Evolutionary conservation across 345 rosid genomes (phyloP).

Genomic region (Schrenkiella parvula): DNA sequence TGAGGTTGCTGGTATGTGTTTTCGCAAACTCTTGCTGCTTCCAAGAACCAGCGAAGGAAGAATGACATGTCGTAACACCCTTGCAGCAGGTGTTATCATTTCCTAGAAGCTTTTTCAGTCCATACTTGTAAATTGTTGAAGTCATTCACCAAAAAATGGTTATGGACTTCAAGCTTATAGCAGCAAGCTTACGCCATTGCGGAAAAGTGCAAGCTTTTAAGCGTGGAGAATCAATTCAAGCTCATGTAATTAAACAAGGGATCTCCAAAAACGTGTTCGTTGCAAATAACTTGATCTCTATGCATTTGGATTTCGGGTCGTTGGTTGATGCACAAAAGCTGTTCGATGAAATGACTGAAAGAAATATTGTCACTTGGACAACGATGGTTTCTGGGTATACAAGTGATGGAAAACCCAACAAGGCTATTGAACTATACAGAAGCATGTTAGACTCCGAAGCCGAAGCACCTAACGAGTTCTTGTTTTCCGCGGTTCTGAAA

Average conservation of each 20-base stretch:
- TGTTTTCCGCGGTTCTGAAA: conserved; percentile 61
- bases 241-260: conserved; percentile 41
- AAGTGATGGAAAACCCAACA: conserved; percentile 37
- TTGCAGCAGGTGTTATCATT: not conserved
- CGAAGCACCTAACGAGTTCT: conserved; percentile 50
- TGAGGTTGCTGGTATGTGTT: not conserved
- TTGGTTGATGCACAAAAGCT: conserved; percentile 39
- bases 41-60: too few species aligned
- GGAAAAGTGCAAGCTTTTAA: conserved; percentile 42
- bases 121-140: not conserved
- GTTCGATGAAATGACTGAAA: conserved; percentile 62
- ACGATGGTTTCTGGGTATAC: conserved; percentile 52
- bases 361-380: conserved; percentile 65
- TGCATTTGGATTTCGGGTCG: conserved; percentile 37
- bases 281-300: conserved; percentile 49
- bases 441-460: conserved; percentile 40
- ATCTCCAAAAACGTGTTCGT: conserved; percentile 34
- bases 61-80: too few species aligned
- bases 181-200: conserved; percentile 51
- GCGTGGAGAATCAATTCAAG: conserved; percentile 48
- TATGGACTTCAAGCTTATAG: conserved; percentile 46
- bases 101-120: not conserved
- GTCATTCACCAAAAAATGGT: not conserved
- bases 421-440: conserved; percentile 40
- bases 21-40: not conserved